phyloP scores from a whole-genome alignment of 1,284 basidiomycete species.

The Malassezia cuniculi region DNA sequence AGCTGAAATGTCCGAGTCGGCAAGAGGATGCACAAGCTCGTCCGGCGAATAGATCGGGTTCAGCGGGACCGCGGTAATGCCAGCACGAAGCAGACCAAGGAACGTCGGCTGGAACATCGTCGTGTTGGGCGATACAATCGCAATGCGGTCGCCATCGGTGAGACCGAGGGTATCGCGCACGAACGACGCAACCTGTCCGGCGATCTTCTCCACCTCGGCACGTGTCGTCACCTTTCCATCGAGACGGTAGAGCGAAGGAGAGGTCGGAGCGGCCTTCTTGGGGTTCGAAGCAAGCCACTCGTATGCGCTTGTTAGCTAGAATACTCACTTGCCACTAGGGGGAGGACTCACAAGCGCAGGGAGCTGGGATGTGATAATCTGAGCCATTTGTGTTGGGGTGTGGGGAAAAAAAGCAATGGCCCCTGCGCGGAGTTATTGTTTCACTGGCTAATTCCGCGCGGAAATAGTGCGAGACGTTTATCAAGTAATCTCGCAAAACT shows the following conservation, averaged over 20 bases:
- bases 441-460: too few species aligned
- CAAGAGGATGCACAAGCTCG: conserved; percentile 33
- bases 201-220: conserved; percentile 20
- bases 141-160: conserved; percentile 24
- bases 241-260: conserved; percentile 13
- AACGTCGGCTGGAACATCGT: conserved; percentile 19
- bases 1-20: conserved; percentile 26
- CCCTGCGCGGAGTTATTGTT: too few species aligned
- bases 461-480: too few species aligned
- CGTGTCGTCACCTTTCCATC: conserved; percentile 31
- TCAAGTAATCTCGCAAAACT: too few species aligned
- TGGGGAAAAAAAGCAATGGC: too few species aligned
- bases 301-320: conserved; percentile 10
- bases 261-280: not conserved
- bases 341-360: too few species aligned
- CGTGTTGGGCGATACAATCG: conserved; percentile 37
- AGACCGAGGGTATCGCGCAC: conserved; percentile 28
- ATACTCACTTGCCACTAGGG: too few species aligned
- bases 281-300: conserved; percentile 7
- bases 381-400: too few species aligned
- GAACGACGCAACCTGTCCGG: conserved; percentile 22
- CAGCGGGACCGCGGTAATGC: conserved; percentile 26
- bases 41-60: conserved; percentile 37
- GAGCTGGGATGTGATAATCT: too few species aligned
- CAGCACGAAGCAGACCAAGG: conserved; percentile 21